Percentiles rank a stretch among this genome's conserved stretches.
phyloP scores from a whole-genome alignment of 2,329 filamentous ascomycete genomes.

The Xylaria sp. region DNA sequence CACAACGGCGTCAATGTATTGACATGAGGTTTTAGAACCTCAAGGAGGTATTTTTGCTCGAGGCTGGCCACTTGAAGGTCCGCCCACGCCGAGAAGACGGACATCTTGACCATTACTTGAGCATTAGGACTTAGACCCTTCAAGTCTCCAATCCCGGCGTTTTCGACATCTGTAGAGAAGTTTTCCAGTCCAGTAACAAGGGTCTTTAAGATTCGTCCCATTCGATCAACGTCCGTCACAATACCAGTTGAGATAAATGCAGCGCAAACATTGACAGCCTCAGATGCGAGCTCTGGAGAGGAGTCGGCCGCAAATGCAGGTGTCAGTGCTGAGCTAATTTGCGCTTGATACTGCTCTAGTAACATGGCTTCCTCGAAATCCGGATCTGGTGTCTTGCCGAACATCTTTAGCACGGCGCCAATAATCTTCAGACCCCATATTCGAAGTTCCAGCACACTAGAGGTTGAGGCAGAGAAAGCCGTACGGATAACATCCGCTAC shows the following conservation, averaged over 20 bases:
- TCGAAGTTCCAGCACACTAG: conserved; percentile 85
- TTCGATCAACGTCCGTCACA: conserved; percentile 96
- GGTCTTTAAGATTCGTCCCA: conserved; percentile 96
- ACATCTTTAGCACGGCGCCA: conserved; percentile 91
- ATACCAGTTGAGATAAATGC: conserved; percentile 97
- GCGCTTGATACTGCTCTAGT: conserved; percentile 96
- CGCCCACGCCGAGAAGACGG: conserved; percentile 96
- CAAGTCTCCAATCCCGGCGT: conserved; percentile 88
- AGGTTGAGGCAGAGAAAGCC: conserved; percentile 96
- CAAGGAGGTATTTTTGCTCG: conserved; percentile 86
- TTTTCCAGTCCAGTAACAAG: conserved; percentile 90
- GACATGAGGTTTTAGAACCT: conserved; percentile 89
- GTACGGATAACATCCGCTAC: conserved; percentile 94
- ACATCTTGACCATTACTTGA: conserved; percentile 98
- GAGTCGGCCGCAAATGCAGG: conserved; percentile 96
- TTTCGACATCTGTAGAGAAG: conserved; percentile 81
- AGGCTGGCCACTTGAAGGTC: conserved; percentile 93
- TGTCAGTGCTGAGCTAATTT: conserved; percentile 95
- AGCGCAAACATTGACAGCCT: conserved; percentile 97
- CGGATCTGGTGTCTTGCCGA: conserved; percentile 92
- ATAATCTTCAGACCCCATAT: conserved; percentile 94
- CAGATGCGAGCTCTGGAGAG: conserved; percentile 91
- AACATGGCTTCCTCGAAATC: conserved; percentile 98
- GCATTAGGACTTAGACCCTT: conserved; percentile 94
- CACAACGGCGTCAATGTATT: conserved; percentile 89